Percentiles rank a stretch among this genome's conserved stretches.
Conservation (phyloP, 2,329 filamentous ascomycete species). For the Cryphonectria parasitica region DNA sequence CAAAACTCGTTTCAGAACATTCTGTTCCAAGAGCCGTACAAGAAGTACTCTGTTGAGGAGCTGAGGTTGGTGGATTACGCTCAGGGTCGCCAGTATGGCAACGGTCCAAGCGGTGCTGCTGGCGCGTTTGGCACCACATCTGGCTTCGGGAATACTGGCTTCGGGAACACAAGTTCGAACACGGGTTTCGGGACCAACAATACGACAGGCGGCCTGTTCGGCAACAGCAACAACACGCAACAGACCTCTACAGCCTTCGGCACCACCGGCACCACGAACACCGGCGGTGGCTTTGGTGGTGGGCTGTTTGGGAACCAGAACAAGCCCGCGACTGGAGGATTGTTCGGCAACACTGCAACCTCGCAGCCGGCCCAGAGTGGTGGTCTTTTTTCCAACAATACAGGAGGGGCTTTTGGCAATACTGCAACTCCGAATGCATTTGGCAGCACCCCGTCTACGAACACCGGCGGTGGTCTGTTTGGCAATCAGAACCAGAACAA, state of each 20-base stretch:
- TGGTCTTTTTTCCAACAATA: conserved; percentile 43
- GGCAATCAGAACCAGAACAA: conserved; percentile 28
- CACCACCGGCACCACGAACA: conserved; percentile 42
- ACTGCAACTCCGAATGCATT: conserved; percentile 37
- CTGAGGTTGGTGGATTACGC: conserved; percentile 84
- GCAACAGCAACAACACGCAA: conserved; percentile 41
- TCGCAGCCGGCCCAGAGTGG: conserved; percentile 34
- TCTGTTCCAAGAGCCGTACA: conserved; percentile 77
- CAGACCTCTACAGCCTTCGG: conserved; percentile 45
- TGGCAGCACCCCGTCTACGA: conserved; percentile 42
- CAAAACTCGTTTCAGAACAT: conserved; percentile 77
- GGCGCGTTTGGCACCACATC: conserved; percentile 77
- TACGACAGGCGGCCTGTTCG: conserved; percentile 45
- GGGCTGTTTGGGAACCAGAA: conserved; percentile 44
- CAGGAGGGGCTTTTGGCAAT: conserved; percentile 38
- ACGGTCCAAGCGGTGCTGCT: conserved; percentile 82
- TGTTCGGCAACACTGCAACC: conserved; percentile 39
- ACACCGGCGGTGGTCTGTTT: conserved; percentile 36
- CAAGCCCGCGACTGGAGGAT: conserved; percentile 35
- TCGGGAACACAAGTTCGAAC: conserved; percentile 47
- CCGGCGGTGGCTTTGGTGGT: conserved; percentile 36
- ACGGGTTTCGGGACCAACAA: conserved; percentile 41
- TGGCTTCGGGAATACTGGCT: conserved; percentile 52
- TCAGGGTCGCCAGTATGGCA: conserved; percentile 82
- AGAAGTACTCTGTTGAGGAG: conserved; percentile 89